Conservation (phyloP, 2,329 filamentous ascomycete species). For the Aspergillus eucalypticola region DNA sequence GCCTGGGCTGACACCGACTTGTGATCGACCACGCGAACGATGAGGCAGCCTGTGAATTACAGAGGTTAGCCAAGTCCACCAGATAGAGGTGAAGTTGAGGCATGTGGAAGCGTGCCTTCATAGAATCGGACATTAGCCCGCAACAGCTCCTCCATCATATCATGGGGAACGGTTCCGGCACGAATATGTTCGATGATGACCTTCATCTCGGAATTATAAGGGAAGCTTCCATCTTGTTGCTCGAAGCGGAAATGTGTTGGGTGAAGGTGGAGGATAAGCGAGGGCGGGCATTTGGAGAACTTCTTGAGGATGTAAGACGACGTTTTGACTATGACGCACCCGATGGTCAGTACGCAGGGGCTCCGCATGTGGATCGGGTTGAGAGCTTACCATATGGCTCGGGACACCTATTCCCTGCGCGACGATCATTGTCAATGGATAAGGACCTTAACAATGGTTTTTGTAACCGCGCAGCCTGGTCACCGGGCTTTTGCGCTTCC, state of each 20-base stretch:
- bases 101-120: slow-evolving; percentile 59
- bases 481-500: slow-evolving; percentile 51
- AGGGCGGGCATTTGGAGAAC: slow-evolving; percentile 71
- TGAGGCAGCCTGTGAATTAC: slow-evolving; percentile 65
- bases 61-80: slow-evolving; percentile 7
- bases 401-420: slow-evolving; percentile 39
- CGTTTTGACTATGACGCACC: slow-evolving; percentile 62
- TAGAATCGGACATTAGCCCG: slow-evolving; percentile 77
- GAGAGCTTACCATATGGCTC: slow-evolving; percentile 48
- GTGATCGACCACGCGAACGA: slow-evolving; percentile 91
- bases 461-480: slow-evolving; percentile 34
- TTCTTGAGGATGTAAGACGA: slow-evolving; percentile 80
- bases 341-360: slow-evolving; percentile 19
- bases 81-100: neutral
- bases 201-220: slow-evolving; percentile 90
- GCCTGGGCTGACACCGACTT: slow-evolving; percentile 64
- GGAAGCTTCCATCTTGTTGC: slow-evolving; percentile 87
- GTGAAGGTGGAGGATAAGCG: slow-evolving; percentile 82
- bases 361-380: slow-evolving; percentile 8
- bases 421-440: slow-evolving; percentile 35
- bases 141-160: slow-evolving; percentile 77
- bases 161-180: slow-evolving; percentile 78
- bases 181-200: slow-evolving; percentile 75
- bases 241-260: slow-evolving; percentile 88
- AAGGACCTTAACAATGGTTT: slow-evolving; percentile 37